Percentiles rank a stretch among this genome's conserved stretches.
Conservation (phyloP, 164 flowering plant species). For the Magnolia changhungtana region DNA sequence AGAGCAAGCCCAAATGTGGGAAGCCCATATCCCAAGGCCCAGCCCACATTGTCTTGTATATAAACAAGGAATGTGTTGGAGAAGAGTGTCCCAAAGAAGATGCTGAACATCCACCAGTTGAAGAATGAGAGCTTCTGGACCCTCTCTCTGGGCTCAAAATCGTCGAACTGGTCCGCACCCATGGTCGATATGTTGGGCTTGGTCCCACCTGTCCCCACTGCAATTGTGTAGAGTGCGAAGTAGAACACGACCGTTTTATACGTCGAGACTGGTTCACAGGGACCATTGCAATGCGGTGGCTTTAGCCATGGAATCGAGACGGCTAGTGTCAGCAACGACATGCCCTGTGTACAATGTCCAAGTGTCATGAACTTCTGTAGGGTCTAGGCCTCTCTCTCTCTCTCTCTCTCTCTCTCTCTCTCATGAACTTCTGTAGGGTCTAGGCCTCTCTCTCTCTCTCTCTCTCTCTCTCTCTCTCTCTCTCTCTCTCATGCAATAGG, state of each 20-base stretch:
- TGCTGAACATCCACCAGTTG: slow-evolving; percentile 38
- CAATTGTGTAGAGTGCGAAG: slow-evolving; percentile 20
- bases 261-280: slow-evolving; percentile 1
- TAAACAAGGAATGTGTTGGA: slow-evolving; percentile 30
- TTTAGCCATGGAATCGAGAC: slow-evolving; percentile 17
- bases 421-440: background rate
- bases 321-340: slow-evolving; percentile 20
- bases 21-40: slow-evolving; percentile 31
- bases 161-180: slow-evolving; percentile 26
- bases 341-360: slow-evolving; percentile 15
- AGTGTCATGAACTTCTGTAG: background rate
- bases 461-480: too few relatives aligned
- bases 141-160: slow-evolving; percentile 24
- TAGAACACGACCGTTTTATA: slow-evolving; percentile 18
- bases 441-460: too few relatives aligned
- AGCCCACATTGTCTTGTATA: slow-evolving; percentile 33
- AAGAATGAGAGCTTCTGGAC: slow-evolving; percentile 29
- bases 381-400: too few relatives aligned
- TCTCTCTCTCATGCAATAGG: too few relatives aligned
- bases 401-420: too few relatives aligned
- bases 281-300: slow-evolving; percentile 15
- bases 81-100: slow-evolving; percentile 30
- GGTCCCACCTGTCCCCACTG: slow-evolving; percentile 30
- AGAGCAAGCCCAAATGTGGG: slow-evolving; percentile 25
- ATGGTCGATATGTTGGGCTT: slow-evolving; percentile 32